These are phyloP conservation scores for Lipomyces yamanashiensis DNA, from an alignment of 805 yeast species.

Conservation along the genomic window DNA sequence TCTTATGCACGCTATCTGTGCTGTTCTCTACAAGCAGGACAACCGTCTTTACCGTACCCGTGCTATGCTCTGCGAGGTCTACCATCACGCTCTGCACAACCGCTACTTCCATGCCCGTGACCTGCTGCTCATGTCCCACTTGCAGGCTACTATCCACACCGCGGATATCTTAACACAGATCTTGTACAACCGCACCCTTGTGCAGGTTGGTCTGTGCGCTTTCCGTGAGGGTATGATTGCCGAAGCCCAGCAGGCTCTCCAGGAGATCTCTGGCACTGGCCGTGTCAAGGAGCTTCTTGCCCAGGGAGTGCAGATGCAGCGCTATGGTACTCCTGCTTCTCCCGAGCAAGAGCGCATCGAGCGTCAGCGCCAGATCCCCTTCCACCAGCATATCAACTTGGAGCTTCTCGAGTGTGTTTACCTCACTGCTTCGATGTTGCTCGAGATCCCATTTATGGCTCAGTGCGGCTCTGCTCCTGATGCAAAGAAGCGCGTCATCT, in stretches of 20 bases:
- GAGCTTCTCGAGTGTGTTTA: constrained; percentile 94
- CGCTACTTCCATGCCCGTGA: constrained; percentile 85
- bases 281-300: constrained; percentile 92
- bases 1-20: constrained; percentile 66
- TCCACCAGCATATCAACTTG: constrained; percentile 96
- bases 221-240: constrained; percentile 85
- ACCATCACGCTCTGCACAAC: constrained; percentile 89
- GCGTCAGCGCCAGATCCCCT: constrained; percentile 85
- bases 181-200: constrained; percentile 90
- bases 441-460: constrained; percentile 91
- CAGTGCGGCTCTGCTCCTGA: constrained; percentile 57
- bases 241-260: constrained; percentile 84
- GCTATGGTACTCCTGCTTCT: constrained; percentile 59
- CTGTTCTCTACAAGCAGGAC: constrained; percentile 67
- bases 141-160: constrained; percentile 79
- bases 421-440: constrained; percentile 84
- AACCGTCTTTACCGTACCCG: constrained; percentile 74
- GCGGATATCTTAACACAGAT: constrained; percentile 89
- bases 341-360: constrained; percentile 54
- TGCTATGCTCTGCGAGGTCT: constrained; percentile 83
- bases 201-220: constrained; percentile 94
- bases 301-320: constrained; percentile 71
- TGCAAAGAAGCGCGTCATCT: constrained; percentile 65
- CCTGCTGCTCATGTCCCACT: constrained; percentile 81
- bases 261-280: constrained; percentile 83